Evolutionary conservation across 768 basidiomycete species (phyloP).

Genomic region (Phaeotremella skinneri): DNA sequence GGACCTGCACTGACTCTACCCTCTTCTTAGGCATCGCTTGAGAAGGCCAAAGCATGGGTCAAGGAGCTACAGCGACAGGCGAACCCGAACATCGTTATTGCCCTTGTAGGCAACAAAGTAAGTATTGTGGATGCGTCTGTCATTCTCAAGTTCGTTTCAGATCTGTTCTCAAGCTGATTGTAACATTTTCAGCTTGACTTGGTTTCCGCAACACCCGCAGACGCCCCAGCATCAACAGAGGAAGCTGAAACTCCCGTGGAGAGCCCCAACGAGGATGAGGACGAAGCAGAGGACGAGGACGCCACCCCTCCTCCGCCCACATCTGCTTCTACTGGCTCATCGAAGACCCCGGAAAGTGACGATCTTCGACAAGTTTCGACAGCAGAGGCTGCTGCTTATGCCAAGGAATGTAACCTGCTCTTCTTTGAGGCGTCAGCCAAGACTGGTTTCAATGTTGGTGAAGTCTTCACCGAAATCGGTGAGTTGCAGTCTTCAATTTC

Average conservation of each 20-base stretch:
- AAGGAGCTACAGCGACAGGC: conserved; percentile 98
- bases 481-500: conserved; percentile 36
- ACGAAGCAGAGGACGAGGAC: conserved; percentile 29
- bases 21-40: conserved; percentile 64
- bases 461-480: conserved; percentile 99
- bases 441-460: conserved; percentile 70
- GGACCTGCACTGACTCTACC: not conserved
- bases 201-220: conserved; percentile 33
- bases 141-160: conserved; percentile 55
- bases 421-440: conserved; percentile 99
- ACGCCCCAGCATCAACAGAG: conserved; percentile 60
- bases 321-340: conserved; percentile 7
- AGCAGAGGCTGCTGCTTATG: conserved; percentile 95
- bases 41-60: conserved; percentile 99
- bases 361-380: conserved; percentile 73
- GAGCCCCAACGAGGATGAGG: conserved; percentile 41
- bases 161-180: conserved; percentile 1
- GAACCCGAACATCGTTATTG: conserved; percentile 98
- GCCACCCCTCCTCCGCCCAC: conserved; percentile 12
- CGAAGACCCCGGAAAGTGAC: conserved; percentile 12
- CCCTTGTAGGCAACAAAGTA: conserved; percentile 95
- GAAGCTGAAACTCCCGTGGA: conserved; percentile 58
- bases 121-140: conserved; percentile 53
- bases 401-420: conserved; percentile 84
- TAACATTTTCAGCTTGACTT: conserved; percentile 47